Evolutionary conservation across 257 asterid genomes (phyloP).

Genomic region (Ocimum tenuiflorum): DNA sequence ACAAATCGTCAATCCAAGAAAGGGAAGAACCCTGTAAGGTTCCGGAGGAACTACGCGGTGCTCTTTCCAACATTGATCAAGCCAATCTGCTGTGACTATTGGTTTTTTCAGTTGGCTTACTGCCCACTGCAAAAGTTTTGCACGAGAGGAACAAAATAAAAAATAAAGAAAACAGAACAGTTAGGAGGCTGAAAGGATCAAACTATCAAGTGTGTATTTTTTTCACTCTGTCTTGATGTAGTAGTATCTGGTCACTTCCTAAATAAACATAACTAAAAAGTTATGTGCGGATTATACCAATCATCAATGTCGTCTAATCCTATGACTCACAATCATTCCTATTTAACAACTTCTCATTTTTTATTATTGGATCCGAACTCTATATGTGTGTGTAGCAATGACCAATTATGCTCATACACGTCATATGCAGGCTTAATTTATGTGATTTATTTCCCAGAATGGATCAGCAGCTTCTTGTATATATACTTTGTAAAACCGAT

Average conservation of each 20-base stretch:
- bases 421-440: too few species aligned
- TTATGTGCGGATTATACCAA: too few species aligned
- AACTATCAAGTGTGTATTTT: neutral
- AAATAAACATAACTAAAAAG: neutral
- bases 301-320: too few species aligned
- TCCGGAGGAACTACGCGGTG: slow-evolving; percentile 95
- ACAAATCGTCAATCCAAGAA: slow-evolving; percentile 73
- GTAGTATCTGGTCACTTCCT: neutral
- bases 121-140: slow-evolving; percentile 66
- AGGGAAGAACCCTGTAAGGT: slow-evolving; percentile 74
- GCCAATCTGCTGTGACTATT: slow-evolving; percentile 71
- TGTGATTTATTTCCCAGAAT: too few species aligned
- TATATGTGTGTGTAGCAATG: too few species aligned
- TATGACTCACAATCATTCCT: too few species aligned
- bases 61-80: slow-evolving; percentile 95
- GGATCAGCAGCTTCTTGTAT: too few species aligned
- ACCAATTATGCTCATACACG: too few species aligned
- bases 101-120: slow-evolving; percentile 65
- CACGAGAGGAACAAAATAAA: slow-evolving; percentile 15
- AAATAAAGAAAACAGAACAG: too few species aligned
- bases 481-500: too few species aligned
- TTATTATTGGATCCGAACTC: too few species aligned
- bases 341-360: too few species aligned
- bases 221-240: neutral
- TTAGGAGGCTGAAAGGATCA: slow-evolving; percentile 14